Conservation (phyloP, 306 rosid species). For the Dalbergia oliveri region DNA sequence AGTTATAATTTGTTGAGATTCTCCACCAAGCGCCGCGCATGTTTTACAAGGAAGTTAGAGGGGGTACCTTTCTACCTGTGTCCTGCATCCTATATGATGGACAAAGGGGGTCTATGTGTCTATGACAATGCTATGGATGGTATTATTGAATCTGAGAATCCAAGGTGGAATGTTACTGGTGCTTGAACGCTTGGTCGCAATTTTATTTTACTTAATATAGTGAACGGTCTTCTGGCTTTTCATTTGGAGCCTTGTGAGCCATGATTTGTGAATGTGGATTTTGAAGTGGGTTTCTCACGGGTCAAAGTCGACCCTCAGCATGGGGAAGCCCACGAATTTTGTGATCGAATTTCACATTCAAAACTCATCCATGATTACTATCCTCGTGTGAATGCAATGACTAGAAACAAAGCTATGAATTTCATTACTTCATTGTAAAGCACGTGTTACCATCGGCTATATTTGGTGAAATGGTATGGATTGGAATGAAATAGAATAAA, state of each 20-base stretch:
- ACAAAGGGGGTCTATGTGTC: constrained; percentile 9
- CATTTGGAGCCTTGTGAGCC: neutral
- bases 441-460: neutral
- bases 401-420: neutral
- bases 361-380: neutral
- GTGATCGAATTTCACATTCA: neutral
- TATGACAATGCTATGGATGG: neutral
- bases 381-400: neutral
- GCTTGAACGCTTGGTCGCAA: neutral
- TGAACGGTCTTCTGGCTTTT: constrained; percentile 28
- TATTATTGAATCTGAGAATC: constrained; percentile 38
- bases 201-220: neutral
- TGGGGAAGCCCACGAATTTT: neutral
- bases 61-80: constrained; percentile 22
- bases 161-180: constrained; percentile 36
- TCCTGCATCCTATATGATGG: neutral
- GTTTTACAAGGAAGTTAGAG: constrained; percentile 9
- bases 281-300: neutral
- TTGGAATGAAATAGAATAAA: neutral
- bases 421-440: neutral
- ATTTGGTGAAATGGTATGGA: neutral
- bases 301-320: neutral
- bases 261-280: constrained; percentile 5
- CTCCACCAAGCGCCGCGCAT: neutral
- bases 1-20: constrained; percentile 14